Percentiles rank a stretch among this genome's conserved stretches.
Evolutionary conservation across 2,329 filamentous ascomycete genomes (phyloP).

Genomic region (Penicillium sp.): DNA sequence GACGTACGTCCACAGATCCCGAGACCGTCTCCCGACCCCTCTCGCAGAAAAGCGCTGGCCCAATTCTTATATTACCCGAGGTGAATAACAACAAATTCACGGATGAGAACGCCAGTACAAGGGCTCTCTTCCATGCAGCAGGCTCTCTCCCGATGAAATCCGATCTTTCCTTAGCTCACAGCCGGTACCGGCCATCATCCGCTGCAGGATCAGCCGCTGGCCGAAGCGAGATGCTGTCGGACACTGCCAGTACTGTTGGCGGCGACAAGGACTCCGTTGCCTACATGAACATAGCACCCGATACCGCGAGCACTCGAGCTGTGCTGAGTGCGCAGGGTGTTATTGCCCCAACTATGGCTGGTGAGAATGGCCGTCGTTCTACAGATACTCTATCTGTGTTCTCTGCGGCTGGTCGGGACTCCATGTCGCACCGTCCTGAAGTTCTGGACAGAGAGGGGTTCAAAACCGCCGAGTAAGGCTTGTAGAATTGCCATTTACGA

Average conservation of each 20-base stretch:
- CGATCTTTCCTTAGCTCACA: slow-evolving; percentile 20
- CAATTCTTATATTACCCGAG: slow-evolving; percentile 30
- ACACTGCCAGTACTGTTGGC: slow-evolving; percentile 28
- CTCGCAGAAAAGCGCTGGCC: slow-evolving; percentile 20
- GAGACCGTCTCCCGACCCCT: slow-evolving; percentile 14
- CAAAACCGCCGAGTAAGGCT: slow-evolving; percentile 28
- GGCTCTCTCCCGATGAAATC: slow-evolving; percentile 26
- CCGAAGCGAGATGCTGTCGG: slow-evolving; percentile 31
- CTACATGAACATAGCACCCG: slow-evolving; percentile 16
- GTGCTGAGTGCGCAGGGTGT: slow-evolving; percentile 31
- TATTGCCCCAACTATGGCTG: slow-evolving; percentile 17
- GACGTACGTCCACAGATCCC: not conserved
- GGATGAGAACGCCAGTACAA: slow-evolving; percentile 36
- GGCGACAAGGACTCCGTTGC: slow-evolving; percentile 27
- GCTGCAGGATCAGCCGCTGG: slow-evolving; percentile 26
- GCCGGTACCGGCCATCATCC: slow-evolving; percentile 22
- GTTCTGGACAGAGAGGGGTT: slow-evolving; percentile 33
- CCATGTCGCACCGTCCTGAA: slow-evolving; percentile 21
- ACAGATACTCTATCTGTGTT: slow-evolving; percentile 26
- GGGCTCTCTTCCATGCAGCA: slow-evolving; percentile 30
- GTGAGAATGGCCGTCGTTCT: slow-evolving; percentile 22
- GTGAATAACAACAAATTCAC: slow-evolving; percentile 27
- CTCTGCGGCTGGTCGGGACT: slow-evolving; percentile 5
- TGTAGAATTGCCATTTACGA: not conserved
- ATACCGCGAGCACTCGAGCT: slow-evolving; percentile 33